Conservation (phyloP, 2,329 filamentous ascomycete species). For the Ophiostoma triangulosporum region DNA sequence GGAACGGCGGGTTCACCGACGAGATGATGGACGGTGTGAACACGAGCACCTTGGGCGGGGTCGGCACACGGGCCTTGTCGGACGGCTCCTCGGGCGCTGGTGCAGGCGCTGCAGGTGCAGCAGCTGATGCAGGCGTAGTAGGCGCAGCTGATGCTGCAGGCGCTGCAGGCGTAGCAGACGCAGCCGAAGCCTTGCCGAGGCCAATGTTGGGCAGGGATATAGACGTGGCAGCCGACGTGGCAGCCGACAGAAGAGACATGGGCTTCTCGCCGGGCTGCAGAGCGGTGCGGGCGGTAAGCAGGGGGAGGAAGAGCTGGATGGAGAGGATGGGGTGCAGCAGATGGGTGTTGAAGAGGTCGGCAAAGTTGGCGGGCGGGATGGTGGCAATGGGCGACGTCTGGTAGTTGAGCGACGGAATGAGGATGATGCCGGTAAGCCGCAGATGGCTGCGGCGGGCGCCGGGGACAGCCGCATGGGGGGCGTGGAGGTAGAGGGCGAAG, state of each 20-base stretch:
- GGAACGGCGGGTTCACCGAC: constrained; percentile 66
- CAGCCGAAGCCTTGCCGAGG: background rate
- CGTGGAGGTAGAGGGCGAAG: constrained; percentile 58
- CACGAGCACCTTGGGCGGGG: constrained; percentile 53
- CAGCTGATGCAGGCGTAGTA: background rate
- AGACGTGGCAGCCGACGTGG: constrained; percentile 29
- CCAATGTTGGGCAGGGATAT: constrained; percentile 3
- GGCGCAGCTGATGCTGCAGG: no score
- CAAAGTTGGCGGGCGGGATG: constrained; percentile 70
- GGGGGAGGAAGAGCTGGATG: constrained; percentile 76
- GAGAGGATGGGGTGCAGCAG: constrained; percentile 80
- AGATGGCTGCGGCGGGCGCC: constrained; percentile 65
- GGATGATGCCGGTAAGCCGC: constrained; percentile 62
- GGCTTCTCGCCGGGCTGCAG: constrained; percentile 22
- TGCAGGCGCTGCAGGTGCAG: background rate
- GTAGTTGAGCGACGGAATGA: constrained; percentile 72
- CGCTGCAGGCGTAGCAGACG: no score
- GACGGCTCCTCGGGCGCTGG: background rate
- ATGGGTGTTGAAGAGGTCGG: constrained; percentile 84
- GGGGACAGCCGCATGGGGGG: constrained; percentile 62
- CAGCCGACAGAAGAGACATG: constrained; percentile 7
- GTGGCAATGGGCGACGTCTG: constrained; percentile 75
- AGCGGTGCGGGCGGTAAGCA: constrained; percentile 49
- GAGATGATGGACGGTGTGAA: constrained; percentile 70
- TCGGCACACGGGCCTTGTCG: constrained; percentile 1